Evolutionary conservation across 1,139 yeast genomes (phyloP).

Genomic region (Sugiyamaella xylanicola): DNA sequence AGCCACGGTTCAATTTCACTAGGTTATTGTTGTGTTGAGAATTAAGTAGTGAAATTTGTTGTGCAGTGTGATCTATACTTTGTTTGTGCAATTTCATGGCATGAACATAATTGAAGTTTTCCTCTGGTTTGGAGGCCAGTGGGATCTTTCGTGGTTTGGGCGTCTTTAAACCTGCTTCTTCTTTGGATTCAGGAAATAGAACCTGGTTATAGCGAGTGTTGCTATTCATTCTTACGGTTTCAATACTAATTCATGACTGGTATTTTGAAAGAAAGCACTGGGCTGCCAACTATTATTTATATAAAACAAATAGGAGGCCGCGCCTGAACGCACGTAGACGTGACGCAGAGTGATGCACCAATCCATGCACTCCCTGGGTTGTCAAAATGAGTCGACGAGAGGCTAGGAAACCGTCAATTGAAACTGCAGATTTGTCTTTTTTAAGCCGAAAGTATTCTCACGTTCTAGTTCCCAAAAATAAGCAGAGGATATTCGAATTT

Average conservation of each 20-base stretch:
- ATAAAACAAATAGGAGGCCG: too few relatives aligned
- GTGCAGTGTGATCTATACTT: slow-evolving; percentile 3
- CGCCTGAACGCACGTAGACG: too few relatives aligned
- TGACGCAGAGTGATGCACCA: too few relatives aligned
- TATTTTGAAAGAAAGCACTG: background rate
- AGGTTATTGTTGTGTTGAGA: slow-evolving; percentile 10
- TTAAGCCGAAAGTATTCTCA: too few relatives aligned
- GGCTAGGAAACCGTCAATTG: too few relatives aligned
- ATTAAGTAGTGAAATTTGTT: background rate
- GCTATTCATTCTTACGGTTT: slow-evolving; percentile 2
- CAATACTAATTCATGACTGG: background rate
- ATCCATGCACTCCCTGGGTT: too few relatives aligned
- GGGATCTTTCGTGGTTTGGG: background rate
- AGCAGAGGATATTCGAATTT: too few relatives aligned
- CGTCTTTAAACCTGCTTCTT: background rate
- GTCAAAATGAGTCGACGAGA: too few relatives aligned
- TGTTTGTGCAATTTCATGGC: slow-evolving; percentile 1
- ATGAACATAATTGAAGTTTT: slow-evolving; percentile 7
- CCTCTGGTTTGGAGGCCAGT: background rate
- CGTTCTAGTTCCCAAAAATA: too few relatives aligned
- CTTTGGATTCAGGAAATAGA: slow-evolving; percentile 3
- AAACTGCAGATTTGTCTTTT: too few relatives aligned
- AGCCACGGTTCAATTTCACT: slow-evolving; percentile 3
- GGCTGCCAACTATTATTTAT: background rate
- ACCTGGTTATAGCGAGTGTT: background rate